Evolutionary conservation across 495 filamentous ascomycete genomes (phyloP), one percentile per base, ranked within the genome.

Genomic region (Penicillium dipodomyicola): DNA sequence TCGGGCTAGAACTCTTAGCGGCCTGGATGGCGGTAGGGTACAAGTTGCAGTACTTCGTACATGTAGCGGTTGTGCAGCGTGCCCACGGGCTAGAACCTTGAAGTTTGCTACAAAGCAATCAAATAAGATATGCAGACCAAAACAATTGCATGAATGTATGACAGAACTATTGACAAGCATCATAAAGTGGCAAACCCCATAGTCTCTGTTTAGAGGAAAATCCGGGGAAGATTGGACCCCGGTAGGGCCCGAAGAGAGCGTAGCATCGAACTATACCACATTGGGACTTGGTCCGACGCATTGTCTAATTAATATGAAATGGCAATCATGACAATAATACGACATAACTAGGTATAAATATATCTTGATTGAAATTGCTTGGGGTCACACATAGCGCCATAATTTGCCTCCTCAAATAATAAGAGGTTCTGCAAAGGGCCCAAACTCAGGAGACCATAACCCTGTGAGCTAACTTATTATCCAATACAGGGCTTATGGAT

Each of bases 191-290:
- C 27, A 48, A 48, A 48, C 15, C 44, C 15, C 25, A 48, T 46
- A 10, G 29, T 30, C 1, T 25, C 10, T 6, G 44, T 29, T 12
- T 17, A 7, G 15, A 37, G 47, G 53, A 41, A 57, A 60, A 60
- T 60, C 58, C 54, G 58, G 58, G 58, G 58, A 57, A 61, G 50
- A 50, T 32, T 20, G 50, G 27, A 33, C 37, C 17, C 46, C 50
- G 37, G 25, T 25, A 41, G 49, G 49, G 1, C 27, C 40, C 52
- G 44, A 41, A 41, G 27, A 11, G 20, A 59, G 11, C 20, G 58
- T 60, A 52, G 58, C 32, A 60, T 60, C 23, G 15, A 29, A 42
- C 58, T 60, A 60, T 35, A 17, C 58, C 58, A 4, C 44, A 46
- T 54, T 39, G 22, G 58, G 47, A 5, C 11, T 30, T 57, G 53